Evolutionary conservation across 805 yeast species (phyloP).

Genomic region (Kodamaea neixiangensis): DNA sequence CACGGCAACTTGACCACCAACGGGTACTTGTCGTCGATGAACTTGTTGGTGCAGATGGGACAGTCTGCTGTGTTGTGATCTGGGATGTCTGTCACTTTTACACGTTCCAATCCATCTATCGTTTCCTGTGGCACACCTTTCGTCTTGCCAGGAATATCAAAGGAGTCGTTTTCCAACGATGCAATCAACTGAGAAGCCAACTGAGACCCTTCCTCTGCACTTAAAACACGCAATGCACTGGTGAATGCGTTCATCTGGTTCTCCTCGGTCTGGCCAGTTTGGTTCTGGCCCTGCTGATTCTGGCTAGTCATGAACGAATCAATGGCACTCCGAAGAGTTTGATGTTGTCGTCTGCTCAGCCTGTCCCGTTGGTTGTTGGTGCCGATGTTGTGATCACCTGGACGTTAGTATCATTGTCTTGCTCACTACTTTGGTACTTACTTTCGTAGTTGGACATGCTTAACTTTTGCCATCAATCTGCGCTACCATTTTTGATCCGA

Average conservation of each 20-base stretch:
- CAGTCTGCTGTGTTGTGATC: constrained; percentile 62
- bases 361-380: constrained; percentile 3
- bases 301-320: constrained; percentile 32
- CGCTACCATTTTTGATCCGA: not conserved
- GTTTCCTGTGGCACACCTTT: constrained; percentile 68
- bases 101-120: constrained; percentile 76
- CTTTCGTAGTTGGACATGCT: constrained; percentile 47
- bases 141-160: constrained; percentile 8
- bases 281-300: constrained; percentile 6
- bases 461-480: constrained; percentile 5
- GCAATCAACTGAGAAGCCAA: constrained; percentile 30
- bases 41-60: constrained; percentile 80
- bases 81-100: constrained; percentile 37
- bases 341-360: constrained; percentile 25
- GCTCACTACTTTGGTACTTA: constrained; percentile 23
- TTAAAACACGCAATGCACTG: constrained; percentile 32
- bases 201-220: constrained; percentile 32
- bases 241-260: constrained; percentile 26
- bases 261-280: constrained; percentile 9
- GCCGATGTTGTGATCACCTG: constrained; percentile 42
- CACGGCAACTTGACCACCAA: constrained; percentile 78
- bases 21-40: constrained; percentile 73
- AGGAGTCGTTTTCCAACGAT: constrained; percentile 18
- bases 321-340: constrained; percentile 34
- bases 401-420: constrained; percentile 8